Evolutionary conservation across 1,139 yeast genomes (phyloP), one percentile per base, ranked within the genome.

Genomic region (Scheffersomyces stambukii): DNA sequence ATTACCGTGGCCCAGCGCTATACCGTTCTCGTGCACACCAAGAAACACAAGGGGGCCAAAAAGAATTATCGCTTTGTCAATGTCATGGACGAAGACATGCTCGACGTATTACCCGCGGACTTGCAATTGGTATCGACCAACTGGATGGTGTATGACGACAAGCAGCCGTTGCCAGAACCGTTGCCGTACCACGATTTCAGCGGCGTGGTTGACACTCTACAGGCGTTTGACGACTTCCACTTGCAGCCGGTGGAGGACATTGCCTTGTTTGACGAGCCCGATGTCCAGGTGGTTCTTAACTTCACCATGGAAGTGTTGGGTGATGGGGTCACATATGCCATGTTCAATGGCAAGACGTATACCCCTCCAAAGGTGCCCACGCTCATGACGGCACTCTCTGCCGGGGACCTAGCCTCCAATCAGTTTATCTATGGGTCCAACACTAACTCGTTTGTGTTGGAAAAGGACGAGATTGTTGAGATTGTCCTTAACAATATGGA

Each of bases 261-360:
- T 35, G 75, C 68, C 31, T 50, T 76, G 17, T 67, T 63, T 21
- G 81, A 74, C 22, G 84, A 80, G 13, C 75, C 85, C 8, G 95
- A 85, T 51, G 66, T 73, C 45, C 67, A 67, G 31, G 68, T 88
- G 42, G 69, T 71, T 9, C 60, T 89, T 24, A 76, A 77, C 42
- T 84, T 89, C 37, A 53, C 60, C 22, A 86, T 88, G 95, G 79
- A 79, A 52, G 83, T 82, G 59, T 67, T 89, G 53, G 73, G 68
- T 25, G 68, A 85, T 52, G 97, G 97, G 56, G 67, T 82, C 36
- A 85, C 83, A 59, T 89, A 88, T 52, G 96, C 96, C 7, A 79
- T 88, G 59, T 85, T 89, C 77, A 85, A 88, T 66, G 79, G 82
- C 53, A 66, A 80, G 42, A 70, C 94, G n/a, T 89, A 75, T 58